Base-by-base conservation (phyloP, 495 filamentous ascomycete genomes). In the Neurospora intermedia region DNA sequence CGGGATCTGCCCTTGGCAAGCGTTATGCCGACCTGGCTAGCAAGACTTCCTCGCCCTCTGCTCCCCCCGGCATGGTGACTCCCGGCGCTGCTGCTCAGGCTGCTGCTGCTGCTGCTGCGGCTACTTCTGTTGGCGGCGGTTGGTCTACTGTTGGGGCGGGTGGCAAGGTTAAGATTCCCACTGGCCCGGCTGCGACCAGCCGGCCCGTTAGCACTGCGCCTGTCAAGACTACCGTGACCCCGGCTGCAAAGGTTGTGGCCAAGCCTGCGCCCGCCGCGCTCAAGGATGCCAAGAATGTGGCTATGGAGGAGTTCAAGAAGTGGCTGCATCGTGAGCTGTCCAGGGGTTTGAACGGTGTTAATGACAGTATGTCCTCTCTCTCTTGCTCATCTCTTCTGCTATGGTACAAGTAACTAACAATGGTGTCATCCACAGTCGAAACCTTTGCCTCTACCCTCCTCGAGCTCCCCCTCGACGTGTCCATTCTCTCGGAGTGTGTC, bases 81-180 rank as follows among this genome's bases (percentile, higher is more conserved):
- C 38, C 76, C 7, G 72, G 73, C 9, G 66, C 75, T 42, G 73
- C 72, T 8, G 42, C 74, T 5, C 35, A 73, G 31, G 45, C 72
- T 4, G 78, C 84, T 46, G 78, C 78, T 10, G 75, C 82, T 35
- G 75, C 82, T 35, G 76, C 79, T 20, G 76, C 80, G 8, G 59
- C 82, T 5, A 74, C 82, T 15, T 46, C 77, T 46, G 78, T 75
- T 38, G 84, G 85, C 70, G 86, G 91, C 46, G 94, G 93, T 23
- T 98, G 96, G 96, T 95, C 94, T 42, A 98, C 94, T 0, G 96
- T 98, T 59, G 96, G 96, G n/a, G 93, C 94, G 16, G 89, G 93
- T 73, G 96, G 96, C 6, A 98, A 97, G 83, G 87, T 91, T 42
- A 98, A 97, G 85, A 84, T 89, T 18, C 86, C 89, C 20, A 88